These are phyloP conservation scores for Monosporascus sp. DNA, from an alignment of 2,329 filamentous ascomycete species.

Conservation along the genomic window DNA sequence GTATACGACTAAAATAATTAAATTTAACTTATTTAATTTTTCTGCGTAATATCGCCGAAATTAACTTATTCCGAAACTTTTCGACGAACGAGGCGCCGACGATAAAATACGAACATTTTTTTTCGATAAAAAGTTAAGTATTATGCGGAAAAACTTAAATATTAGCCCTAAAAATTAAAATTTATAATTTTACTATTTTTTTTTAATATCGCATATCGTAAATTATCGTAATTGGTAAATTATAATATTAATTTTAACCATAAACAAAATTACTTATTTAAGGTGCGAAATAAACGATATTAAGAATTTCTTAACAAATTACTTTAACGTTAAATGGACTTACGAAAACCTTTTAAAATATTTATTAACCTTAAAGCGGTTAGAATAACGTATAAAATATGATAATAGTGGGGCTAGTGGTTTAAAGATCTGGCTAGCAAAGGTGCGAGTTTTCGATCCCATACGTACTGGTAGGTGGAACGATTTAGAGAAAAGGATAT, in stretches of 20 bases:
- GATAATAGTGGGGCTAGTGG: slow-evolving; percentile 37
- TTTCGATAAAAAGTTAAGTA: slow-evolving; percentile 70
- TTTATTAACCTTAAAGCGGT: slow-evolving; percentile 50
- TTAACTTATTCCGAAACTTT: slow-evolving; percentile 71
- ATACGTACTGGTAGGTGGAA: slow-evolving; percentile 68
- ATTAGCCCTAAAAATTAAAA: slow-evolving; percentile 92
- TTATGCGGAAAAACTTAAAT: slow-evolving; percentile 74
- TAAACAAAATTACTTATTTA: slow-evolving; percentile 62
- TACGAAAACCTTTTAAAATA: slow-evolving; percentile 82
- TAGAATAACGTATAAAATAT: slow-evolving; percentile 37
- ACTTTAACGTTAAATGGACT: slow-evolving; percentile 63
- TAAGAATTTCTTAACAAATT: slow-evolving; percentile 58
- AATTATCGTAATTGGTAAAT: slow-evolving; percentile 42
- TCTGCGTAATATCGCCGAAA: slow-evolving; percentile 93
- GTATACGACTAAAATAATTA: slow-evolving; percentile 88
- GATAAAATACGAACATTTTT: slow-evolving; percentile 41
- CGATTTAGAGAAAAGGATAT: slow-evolving; percentile 49
- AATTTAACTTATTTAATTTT: slow-evolving; percentile 81
- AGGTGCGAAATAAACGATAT: slow-evolving; percentile 67
- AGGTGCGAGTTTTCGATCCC: slow-evolving; percentile 64
- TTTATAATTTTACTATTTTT: slow-evolving; percentile 95
- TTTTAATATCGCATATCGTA: slow-evolving; percentile 66
- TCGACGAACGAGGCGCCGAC: slow-evolving; percentile 65
- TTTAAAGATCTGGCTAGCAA: slow-evolving; percentile 52
- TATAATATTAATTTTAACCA: slow-evolving; percentile 60